Percentiles rank a stretch among this genome's conserved stretches.
Conservation (phyloP, 108 stramenopile genomes). For the Nitzschia sp. region DNA sequence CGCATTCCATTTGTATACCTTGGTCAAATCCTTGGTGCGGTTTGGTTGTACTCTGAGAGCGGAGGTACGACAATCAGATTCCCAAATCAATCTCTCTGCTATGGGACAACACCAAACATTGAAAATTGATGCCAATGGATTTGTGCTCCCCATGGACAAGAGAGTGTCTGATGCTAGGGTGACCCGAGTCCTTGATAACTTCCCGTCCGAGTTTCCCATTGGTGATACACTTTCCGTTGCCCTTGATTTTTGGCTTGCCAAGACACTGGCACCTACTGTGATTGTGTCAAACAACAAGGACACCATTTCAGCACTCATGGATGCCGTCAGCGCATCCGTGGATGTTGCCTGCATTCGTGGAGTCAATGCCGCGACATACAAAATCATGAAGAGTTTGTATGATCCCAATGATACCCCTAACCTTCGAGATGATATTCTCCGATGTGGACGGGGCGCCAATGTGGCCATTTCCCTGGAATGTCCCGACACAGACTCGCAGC, state of each 20-base stretch:
- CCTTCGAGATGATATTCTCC: constrained; percentile 62
- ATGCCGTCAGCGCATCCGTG: constrained; percentile 21
- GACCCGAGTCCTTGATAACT: constrained; percentile 10
- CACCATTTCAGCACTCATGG: constrained; percentile 24
- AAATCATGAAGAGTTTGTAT: constrained; percentile 67
- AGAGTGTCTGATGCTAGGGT: constrained; percentile 29
- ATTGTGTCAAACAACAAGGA: constrained; percentile 38
- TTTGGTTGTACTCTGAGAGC: constrained; percentile 17
- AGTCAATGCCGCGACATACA: constrained; percentile 45
- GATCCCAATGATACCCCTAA: constrained; percentile 58
- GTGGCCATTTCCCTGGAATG: constrained; percentile 51
- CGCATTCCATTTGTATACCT: constrained; percentile 33
- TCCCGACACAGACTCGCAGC: constrained; percentile 40
- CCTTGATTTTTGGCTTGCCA: constrained; percentile 55
- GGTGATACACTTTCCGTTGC: constrained; percentile 43
- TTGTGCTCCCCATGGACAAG: constrained; percentile 30
- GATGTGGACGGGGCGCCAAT: constrained; percentile 32
- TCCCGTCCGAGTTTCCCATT: background rate
- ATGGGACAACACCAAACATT: constrained; percentile 21
- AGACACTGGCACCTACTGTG: constrained; percentile 56
- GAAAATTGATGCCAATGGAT: constrained; percentile 26
- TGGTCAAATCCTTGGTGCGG: constrained; percentile 17
- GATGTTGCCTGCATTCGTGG: constrained; percentile 11
- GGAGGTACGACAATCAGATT: constrained; percentile 2
- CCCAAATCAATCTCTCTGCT: background rate